Evolutionary conservation across 140 eudicot genomes (phyloP).

Genomic region (Artemisia princeps): DNA sequence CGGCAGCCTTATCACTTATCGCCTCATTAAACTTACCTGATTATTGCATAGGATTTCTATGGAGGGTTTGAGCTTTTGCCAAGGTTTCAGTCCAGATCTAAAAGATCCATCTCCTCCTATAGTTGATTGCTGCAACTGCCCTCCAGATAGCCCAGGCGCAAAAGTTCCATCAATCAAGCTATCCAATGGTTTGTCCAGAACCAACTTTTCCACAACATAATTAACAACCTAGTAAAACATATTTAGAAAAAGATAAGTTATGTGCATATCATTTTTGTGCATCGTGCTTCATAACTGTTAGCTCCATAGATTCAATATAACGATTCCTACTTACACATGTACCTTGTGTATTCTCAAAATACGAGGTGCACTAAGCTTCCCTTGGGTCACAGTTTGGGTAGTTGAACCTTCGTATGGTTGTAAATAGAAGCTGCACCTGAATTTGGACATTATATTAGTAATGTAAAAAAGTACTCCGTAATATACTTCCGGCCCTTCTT

Average conservation of each 20-base stretch:
- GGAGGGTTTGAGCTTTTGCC: slow-evolving; percentile 80
- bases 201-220: slow-evolving; percentile 94
- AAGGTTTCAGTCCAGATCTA: slow-evolving; percentile 64
- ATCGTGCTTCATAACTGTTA: neutral
- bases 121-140: too few relatives aligned
- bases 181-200: slow-evolving; percentile 81
- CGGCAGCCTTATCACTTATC: too few relatives aligned
- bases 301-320: too few relatives aligned
- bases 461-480: neutral
- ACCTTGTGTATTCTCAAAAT: slow-evolving; percentile 87
- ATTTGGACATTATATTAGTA: neutral
- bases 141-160: slow-evolving; percentile 55
- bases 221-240: slow-evolving; percentile 63
- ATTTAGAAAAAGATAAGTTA: slow-evolving; percentile 4
- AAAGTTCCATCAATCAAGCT: slow-evolving; percentile 55
- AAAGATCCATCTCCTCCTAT: slow-evolving; percentile 52
- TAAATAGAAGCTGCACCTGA: slow-evolving; percentile 85
- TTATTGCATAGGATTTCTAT: slow-evolving; percentile 91
- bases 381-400: slow-evolving; percentile 73
- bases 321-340: neutral
- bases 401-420: slow-evolving; percentile 90
- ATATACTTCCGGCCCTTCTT: slow-evolving; percentile 3
- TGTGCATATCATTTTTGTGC: slow-evolving; percentile 3
- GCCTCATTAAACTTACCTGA: slow-evolving; percentile 56
- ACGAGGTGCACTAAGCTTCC: slow-evolving; percentile 93